Conservation (phyloP, 768 basidiomycete genomes). For the Phaeolepiota aurea region DNA sequence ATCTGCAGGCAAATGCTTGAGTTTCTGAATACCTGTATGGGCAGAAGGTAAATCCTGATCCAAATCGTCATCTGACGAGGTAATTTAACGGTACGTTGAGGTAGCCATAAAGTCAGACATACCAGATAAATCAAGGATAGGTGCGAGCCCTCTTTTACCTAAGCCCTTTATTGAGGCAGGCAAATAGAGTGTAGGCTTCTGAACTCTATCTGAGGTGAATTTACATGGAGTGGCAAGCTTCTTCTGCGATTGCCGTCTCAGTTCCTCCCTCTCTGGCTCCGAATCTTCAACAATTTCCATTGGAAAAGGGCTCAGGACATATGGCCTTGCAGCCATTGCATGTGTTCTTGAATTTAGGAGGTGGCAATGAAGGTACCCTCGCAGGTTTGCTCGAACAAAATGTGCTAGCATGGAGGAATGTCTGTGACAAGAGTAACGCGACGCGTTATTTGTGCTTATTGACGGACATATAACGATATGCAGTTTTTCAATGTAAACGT, state of each 20-base stretch:
- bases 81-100: too few relatives aligned
- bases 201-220: too few relatives aligned
- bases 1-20: too few relatives aligned
- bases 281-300: slow-evolving; percentile 56
- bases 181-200: too few relatives aligned
- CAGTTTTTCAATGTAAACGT: too few relatives aligned
- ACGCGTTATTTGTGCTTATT: slow-evolving; percentile 29
- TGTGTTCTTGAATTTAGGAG: slow-evolving; percentile 1
- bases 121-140: not conserved
- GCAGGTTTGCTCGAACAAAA: not conserved
- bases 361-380: slow-evolving; percentile 2
- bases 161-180: too few relatives aligned
- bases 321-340: slow-evolving; percentile 5
- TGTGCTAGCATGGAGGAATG: not conserved
- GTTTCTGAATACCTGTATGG: too few relatives aligned
- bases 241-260: slow-evolving; percentile 8
- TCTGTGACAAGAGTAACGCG: slow-evolving; percentile 8
- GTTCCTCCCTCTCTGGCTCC: slow-evolving; percentile 56
- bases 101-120: not conserved
- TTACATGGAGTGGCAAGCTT: not conserved
- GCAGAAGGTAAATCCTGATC: too few relatives aligned
- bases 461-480: too few relatives aligned
- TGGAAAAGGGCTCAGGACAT: slow-evolving; percentile 3
- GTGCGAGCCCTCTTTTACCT: not conserved
- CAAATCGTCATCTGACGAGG: too few relatives aligned